Percentiles rank a stretch among this genome's conserved stretches.
phyloP scores from a whole-genome alignment of 805 yeast species.

The Saturnispora dispora region DNA sequence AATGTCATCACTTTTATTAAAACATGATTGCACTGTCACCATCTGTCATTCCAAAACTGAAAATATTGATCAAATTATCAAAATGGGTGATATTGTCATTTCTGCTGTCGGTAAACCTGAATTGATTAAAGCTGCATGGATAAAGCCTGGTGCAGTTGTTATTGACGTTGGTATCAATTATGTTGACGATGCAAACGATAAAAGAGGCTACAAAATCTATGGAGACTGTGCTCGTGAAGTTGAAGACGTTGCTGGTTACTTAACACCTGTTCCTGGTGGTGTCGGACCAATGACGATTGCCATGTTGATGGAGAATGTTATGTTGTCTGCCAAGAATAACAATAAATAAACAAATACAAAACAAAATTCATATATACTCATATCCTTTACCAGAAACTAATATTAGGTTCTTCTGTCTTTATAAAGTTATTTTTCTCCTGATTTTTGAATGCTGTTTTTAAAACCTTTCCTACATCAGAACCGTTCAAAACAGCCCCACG shows the following conservation, averaged over 20 bases:
- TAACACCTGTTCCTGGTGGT: slow-evolving; percentile 91
- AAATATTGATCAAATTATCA: slow-evolving; percentile 38
- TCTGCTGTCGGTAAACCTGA: slow-evolving; percentile 69
- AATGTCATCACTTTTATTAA: slow-evolving; percentile 58
- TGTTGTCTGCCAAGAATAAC: slow-evolving; percentile 42
- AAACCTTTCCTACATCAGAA: slow-evolving; percentile 58
- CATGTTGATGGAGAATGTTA: slow-evolving; percentile 64
- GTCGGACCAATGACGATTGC: slow-evolving; percentile 93
- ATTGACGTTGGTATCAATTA: slow-evolving; percentile 82
- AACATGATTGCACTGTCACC: slow-evolving; percentile 70
- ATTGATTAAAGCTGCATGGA: slow-evolving; percentile 68
- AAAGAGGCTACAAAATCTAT: slow-evolving; percentile 61
- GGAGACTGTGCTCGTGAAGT: slow-evolving; percentile 72
- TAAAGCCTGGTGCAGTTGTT: slow-evolving; percentile 56
- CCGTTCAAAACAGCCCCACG: slow-evolving; percentile 82
- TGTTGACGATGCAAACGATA: slow-evolving; percentile 53
- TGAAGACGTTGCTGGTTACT: slow-evolving; percentile 44
- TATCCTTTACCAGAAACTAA: not conserved
- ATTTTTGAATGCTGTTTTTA: slow-evolving; percentile 16
- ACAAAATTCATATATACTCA: not conserved
- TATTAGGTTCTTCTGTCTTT: not conserved
- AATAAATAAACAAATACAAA: not conserved
- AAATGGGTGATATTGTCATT: slow-evolving; percentile 65
- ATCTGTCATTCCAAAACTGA: slow-evolving; percentile 61
- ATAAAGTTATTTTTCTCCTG: not conserved